Conservation (phyloP, 164 flowering plant genomes). For the Protea cynaroides region DNA sequence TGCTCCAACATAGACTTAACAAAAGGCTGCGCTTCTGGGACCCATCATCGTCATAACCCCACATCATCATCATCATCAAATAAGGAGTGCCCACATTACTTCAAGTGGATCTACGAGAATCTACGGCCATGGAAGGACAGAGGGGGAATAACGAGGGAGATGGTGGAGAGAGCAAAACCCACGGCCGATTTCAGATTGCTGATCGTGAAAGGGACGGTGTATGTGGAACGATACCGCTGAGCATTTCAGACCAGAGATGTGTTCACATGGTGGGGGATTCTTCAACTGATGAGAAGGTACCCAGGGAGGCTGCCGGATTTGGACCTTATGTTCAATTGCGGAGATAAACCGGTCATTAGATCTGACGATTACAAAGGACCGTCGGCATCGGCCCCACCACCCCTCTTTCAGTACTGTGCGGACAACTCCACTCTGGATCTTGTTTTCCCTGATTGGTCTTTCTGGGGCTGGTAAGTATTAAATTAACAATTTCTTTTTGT, state of each 20-base stretch:
- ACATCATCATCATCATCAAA: slow-evolving; percentile 1
- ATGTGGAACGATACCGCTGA: slow-evolving; percentile 23
- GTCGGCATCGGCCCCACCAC: slow-evolving; percentile 24
- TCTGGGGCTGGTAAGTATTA: slow-evolving; percentile 84
- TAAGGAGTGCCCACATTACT: no score
- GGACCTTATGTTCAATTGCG: slow-evolving; percentile 42
- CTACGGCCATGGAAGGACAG: no score
- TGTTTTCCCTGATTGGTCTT: slow-evolving; percentile 67
- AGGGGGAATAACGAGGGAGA: no score
- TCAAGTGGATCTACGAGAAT: no score
- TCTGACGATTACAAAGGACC: no score
- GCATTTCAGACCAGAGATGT: slow-evolving; percentile 49
- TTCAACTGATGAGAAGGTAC: slow-evolving; percentile 41
- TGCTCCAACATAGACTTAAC: slow-evolving; percentile 18
- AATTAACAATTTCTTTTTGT: no score
- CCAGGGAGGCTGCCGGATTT: slow-evolving; percentile 44
- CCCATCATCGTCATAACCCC: not conserved
- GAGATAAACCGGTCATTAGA: no score
- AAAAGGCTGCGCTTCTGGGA: slow-evolving; percentile 38
- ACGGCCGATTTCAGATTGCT: slow-evolving; percentile 29
- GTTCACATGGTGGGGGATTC: no score
- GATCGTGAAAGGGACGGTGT: slow-evolving; percentile 27
- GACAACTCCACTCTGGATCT: no score
- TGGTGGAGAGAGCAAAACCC: no score
- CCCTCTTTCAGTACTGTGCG: slow-evolving; percentile 36